Evolutionary conservation across 352 stramenopile genomes (phyloP).

Genomic region (Pythium insidiosum): DNA sequence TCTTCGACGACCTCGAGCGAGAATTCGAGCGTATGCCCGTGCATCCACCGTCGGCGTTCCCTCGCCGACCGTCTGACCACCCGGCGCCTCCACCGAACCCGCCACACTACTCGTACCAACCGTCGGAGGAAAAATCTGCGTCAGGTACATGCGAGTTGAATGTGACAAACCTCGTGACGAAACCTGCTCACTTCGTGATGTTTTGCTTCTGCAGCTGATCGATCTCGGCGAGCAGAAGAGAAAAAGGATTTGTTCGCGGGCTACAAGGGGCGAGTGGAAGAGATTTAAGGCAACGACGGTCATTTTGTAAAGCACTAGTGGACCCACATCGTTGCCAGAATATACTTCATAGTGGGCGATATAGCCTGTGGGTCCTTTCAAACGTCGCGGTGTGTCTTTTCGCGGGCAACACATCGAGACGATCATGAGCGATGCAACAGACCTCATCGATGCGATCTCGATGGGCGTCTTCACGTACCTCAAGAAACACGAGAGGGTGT

Average conservation of each 20-base stretch:
- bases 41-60: conserved; percentile 27
- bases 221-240: background rate
- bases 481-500: conserved; percentile 41
- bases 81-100: conserved; percentile 32
- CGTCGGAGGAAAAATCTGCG: conserved; percentile 21
- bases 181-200: background rate
- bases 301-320: no score
- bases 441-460: conserved; percentile 29
- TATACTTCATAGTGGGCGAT: no score
- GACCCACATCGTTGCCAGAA: no score
- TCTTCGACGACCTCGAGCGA: conserved; percentile 57
- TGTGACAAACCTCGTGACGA: background rate
- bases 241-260: conserved; percentile 66
- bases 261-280: conserved; percentile 57
- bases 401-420: background rate
- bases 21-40: conserved; percentile 62
- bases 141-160: conserved; percentile 16
- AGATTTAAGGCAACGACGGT: conserved; percentile 63
- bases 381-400: background rate
- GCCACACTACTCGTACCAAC: conserved; percentile 73
- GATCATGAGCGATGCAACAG: background rate
- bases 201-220: background rate
- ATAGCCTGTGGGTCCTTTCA: no score
- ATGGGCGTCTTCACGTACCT: conserved; percentile 68
- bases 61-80: conserved; percentile 30